Conservation (phyloP, 345 rosid genomes). For the Mercurialis annua region DNA sequence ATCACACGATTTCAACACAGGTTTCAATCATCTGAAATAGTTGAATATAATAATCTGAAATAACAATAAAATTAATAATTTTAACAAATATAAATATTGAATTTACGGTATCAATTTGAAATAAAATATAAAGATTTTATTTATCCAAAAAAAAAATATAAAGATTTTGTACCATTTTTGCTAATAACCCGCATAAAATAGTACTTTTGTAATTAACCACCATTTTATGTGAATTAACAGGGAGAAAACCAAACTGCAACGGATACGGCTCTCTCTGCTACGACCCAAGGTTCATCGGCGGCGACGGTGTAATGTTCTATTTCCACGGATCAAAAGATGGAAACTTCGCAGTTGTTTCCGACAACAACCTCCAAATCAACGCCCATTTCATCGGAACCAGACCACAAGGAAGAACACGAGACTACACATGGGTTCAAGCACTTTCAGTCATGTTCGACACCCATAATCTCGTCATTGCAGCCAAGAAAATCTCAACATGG, state of each 20-base stretch:
- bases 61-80: too few species aligned
- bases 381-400: slow-evolving; percentile 66
- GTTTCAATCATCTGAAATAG: too few species aligned
- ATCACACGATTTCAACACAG: too few species aligned
- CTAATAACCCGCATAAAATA: too few species aligned
- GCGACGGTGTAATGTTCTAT: slow-evolving; percentile 82
- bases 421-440: slow-evolving; percentile 79
- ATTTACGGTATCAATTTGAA: too few species aligned
- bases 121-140: too few species aligned
- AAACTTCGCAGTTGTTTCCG: slow-evolving; percentile 67
- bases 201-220: too few species aligned
- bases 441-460: slow-evolving; percentile 51
- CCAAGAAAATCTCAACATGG: slow-evolving; percentile 49
- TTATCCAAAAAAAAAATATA: too few species aligned
- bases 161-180: too few species aligned
- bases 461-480: slow-evolving; percentile 51
- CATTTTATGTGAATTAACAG: slow-evolving; percentile 1
- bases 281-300: slow-evolving; percentile 75
- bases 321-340: slow-evolving; percentile 65
- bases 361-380: slow-evolving; percentile 58
- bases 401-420: slow-evolving; percentile 52
- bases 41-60: too few species aligned
- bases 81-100: too few species aligned
- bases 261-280: slow-evolving; percentile 67
- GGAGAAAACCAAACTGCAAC: slow-evolving; percentile 32